phyloP scores from a whole-genome alignment of 192 early-diverging fungal species.

The Allomyces arbusculus region DNA sequence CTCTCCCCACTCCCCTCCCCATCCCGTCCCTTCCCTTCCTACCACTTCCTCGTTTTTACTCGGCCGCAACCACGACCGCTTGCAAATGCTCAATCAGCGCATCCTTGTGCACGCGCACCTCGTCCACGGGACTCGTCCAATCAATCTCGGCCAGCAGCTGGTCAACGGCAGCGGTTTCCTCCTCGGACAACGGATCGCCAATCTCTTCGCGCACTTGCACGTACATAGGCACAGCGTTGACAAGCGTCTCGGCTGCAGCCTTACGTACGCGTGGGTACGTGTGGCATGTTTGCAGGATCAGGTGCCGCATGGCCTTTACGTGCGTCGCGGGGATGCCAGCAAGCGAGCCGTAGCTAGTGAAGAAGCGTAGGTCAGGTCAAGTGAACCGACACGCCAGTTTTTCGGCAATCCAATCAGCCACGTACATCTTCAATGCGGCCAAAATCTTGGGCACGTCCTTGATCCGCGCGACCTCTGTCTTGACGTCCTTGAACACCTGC shows the following conservation, averaged over 20 bases:
- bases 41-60: too few relatives aligned
- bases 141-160: not conserved
- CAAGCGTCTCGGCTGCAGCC: not conserved
- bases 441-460: not conserved
- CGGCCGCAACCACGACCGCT: too few relatives aligned
- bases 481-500: not conserved
- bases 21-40: too few relatives aligned
- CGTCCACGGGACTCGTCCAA: not conserved
- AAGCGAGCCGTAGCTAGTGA: not conserved
- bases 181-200: not conserved
- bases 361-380: too few relatives aligned
- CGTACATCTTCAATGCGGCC: not conserved
- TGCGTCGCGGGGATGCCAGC: not conserved
- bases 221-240: not conserved
- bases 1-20: too few relatives aligned
- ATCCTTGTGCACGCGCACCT: not conserved
- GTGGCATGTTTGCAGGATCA: not conserved
- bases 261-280: not conserved
- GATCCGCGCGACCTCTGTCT: not conserved
- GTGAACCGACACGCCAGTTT: too few relatives aligned
- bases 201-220: not conserved
- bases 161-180: not conserved
- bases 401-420: too few relatives aligned
- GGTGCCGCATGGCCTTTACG: not conserved
- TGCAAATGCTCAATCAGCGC: too few relatives aligned